phyloP scores from a whole-genome alignment of 78 protist genomes.

The Dictyostelium capitatum region DNA sequence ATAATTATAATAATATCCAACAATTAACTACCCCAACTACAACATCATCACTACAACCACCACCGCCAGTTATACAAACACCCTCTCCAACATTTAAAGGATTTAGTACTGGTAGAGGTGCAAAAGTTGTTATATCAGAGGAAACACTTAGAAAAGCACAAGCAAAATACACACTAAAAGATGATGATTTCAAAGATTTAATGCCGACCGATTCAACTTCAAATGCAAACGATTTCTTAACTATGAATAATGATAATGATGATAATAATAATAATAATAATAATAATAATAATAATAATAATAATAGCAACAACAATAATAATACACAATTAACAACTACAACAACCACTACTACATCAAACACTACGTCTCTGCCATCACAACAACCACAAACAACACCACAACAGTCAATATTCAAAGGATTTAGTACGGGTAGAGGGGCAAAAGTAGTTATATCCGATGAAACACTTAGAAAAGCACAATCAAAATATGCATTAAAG shows the following conservation, averaged over 20 bases:
- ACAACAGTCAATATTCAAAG: background rate
- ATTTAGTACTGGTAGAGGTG: conserved; percentile 2
- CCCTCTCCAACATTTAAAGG: conserved; percentile 7
- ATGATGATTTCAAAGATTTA: conserved; percentile 5
- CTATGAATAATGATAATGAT: background rate
- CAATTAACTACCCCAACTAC: no score
- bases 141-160: background rate
- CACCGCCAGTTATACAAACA: no score
- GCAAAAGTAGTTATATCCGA: background rate
- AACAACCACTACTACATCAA: background rate
- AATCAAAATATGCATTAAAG: background rate
- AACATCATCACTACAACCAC: background rate
- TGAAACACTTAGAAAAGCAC: background rate
- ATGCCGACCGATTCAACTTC: background rate
- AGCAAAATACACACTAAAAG: background rate
- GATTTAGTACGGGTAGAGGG: background rate
- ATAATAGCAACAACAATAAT: conserved; percentile 6
- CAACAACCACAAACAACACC: background rate
- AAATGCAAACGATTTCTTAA: background rate
- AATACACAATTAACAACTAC: background rate
- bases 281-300: background rate
- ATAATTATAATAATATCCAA: background rate
- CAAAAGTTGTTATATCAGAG: background rate
- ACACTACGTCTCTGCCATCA: background rate
- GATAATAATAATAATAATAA: background rate